Evolutionary conservation across 73 alveolate genomes (phyloP).

Genomic region (Blepharisma japonicum): DNA sequence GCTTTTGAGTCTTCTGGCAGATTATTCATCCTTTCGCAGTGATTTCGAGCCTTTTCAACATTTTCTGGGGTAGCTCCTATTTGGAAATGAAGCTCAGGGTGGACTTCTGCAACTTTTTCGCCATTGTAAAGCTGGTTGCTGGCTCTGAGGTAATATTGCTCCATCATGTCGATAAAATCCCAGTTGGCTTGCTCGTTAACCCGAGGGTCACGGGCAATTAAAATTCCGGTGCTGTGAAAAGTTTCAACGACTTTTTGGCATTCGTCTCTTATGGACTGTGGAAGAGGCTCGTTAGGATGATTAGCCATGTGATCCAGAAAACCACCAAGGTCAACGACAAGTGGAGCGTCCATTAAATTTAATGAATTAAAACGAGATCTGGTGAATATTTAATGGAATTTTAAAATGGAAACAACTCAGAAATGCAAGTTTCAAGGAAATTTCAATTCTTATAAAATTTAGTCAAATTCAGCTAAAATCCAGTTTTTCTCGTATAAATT

Average conservation of each 20-base stretch:
- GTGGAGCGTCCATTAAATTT: conserved; percentile 27
- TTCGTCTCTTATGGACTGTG: conserved; percentile 32
- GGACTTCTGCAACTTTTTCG: conserved; percentile 62
- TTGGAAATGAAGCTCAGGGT: conserved; percentile 71
- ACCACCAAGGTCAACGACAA: conserved; percentile 13
- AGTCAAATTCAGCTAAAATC: no score
- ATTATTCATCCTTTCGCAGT: conserved; percentile 48
- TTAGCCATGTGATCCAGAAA: background rate
- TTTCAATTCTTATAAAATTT: no score
- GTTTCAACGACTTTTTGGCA: conserved; percentile 78
- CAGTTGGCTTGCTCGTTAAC: conserved; percentile 69
- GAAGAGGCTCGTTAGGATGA: background rate
- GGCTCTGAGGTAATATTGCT: conserved; percentile 62
- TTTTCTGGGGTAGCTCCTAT: conserved; percentile 89
- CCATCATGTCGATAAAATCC: conserved; percentile 79
- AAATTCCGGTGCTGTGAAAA: conserved; percentile 71
- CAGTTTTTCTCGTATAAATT: no score
- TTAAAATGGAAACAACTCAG: no score
- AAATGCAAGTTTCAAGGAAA: no score
- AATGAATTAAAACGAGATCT: no score
- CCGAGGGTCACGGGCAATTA: conserved; percentile 79
- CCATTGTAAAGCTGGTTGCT: conserved; percentile 63
- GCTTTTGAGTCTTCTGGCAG: conserved; percentile 70
- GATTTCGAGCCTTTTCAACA: conserved; percentile 83
- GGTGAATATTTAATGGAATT: no score